Percentiles rank a stretch among this genome's conserved stretches.
These are phyloP conservation scores for Epichloe uncinata DNA, from an alignment of 2,329 filamentous ascomycete genomes.

Conservation along the genomic window DNA sequence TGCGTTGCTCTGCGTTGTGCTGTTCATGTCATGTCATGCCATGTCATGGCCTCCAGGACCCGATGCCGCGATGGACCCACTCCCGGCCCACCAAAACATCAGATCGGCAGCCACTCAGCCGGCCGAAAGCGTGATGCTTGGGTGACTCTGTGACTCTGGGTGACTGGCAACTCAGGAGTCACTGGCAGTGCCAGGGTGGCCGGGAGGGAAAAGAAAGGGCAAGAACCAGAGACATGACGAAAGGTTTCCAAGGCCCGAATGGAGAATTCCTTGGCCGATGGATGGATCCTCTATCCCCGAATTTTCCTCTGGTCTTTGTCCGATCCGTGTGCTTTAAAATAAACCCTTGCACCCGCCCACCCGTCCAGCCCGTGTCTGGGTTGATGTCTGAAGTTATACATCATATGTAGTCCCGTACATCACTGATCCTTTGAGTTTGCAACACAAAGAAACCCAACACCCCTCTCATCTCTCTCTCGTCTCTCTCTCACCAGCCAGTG, in stretches of 20 bases:
- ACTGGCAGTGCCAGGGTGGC: no score
- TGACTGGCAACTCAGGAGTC: no score
- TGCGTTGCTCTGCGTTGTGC: no score
- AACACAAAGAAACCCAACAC: not conserved
- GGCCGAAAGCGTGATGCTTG: slow-evolving; percentile 1
- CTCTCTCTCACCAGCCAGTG: not conserved
- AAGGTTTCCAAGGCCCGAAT: slow-evolving; percentile 1
- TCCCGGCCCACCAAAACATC: not conserved
- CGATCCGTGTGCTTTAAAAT: not conserved
- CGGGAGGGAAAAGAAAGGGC: no score
- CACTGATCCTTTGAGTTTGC: not conserved
- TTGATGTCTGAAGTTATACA: not conserved
- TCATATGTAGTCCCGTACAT: not conserved
- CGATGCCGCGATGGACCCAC: not conserved
- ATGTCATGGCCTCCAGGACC: not conserved
- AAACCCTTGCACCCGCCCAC: not conserved
- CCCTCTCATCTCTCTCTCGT: not conserved
- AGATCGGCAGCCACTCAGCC: slow-evolving; percentile 4
- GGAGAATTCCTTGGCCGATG: not conserved
- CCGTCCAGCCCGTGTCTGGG: not conserved
- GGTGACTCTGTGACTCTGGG: not conserved
- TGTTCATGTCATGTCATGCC: no score
- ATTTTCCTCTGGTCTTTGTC: not conserved
- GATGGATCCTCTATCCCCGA: not conserved
- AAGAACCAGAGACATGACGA: not conserved